Percentiles rank a stretch among this genome's conserved stretches.
Conservation (phyloP, 2,329 filamentous ascomycete genomes). For the Aspergillus thermomutatus region DNA sequence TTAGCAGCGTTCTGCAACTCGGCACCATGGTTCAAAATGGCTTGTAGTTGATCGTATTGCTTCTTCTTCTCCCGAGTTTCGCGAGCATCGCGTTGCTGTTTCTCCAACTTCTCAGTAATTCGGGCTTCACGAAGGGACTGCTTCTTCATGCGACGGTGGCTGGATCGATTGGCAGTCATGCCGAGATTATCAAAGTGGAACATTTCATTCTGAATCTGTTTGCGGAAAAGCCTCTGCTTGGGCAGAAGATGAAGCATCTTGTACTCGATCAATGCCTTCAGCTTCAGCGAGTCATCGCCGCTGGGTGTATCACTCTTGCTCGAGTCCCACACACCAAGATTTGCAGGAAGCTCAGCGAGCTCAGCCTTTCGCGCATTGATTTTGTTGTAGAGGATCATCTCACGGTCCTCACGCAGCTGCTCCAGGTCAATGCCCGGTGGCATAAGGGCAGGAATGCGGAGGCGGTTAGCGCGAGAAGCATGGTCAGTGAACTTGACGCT, state of each 20-base stretch:
- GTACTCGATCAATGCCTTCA: conserved; percentile 90
- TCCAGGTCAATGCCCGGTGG: conserved; percentile 86
- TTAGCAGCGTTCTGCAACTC: conserved; percentile 69
- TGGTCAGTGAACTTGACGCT: conserved; percentile 79
- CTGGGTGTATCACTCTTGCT: conserved; percentile 64
- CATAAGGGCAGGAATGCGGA: conserved; percentile 82
- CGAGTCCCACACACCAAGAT: conserved; percentile 82
- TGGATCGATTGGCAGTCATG: conserved; percentile 90
- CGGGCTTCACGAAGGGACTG: conserved; percentile 91
- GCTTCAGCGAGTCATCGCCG: conserved; percentile 77
- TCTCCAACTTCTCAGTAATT: conserved; percentile 98
- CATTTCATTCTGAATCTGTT: conserved; percentile 87
- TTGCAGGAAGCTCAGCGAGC: conserved; percentile 77
- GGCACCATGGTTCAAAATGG: conserved; percentile 75
- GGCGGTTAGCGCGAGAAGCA: conserved; percentile 68
- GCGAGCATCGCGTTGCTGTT: conserved; percentile 93
- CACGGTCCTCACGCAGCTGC: conserved; percentile 78
- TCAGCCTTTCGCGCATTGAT: conserved; percentile 82
- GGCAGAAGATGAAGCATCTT: conserved; percentile 85
- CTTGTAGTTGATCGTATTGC: conserved; percentile 84
- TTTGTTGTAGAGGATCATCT: conserved; percentile 84
- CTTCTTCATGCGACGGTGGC: conserved; percentile 94
- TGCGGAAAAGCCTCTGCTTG: conserved; percentile 81
- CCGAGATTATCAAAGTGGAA: conserved; percentile 93
- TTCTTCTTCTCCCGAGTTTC: conserved; percentile 98